A percentile compares a stretch with the other conserved stretches of the same genome.
These are phyloP conservation scores for Primulina tabacum DNA, from an alignment of 257 asterid species.

Conservation along the genomic window DNA sequence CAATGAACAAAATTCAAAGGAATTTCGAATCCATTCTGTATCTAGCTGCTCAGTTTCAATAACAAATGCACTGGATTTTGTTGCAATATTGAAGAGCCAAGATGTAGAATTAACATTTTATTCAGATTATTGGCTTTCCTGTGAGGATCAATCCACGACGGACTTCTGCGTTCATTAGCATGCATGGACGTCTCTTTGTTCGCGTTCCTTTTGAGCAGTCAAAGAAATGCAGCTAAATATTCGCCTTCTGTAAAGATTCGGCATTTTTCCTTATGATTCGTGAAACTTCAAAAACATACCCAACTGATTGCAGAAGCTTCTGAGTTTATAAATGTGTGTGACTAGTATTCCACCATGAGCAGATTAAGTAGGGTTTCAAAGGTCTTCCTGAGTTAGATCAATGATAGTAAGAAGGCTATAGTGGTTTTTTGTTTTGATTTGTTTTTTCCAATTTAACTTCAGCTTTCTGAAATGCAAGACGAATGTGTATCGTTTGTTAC, in stretches of 20 bases:
- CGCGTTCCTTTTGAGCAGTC: constrained; percentile 56
- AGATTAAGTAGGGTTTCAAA: too few species aligned
- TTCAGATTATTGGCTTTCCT: constrained; percentile 51
- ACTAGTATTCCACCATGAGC: too few species aligned
- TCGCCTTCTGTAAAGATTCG: neutral
- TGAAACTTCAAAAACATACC: neutral
- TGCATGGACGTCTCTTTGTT: constrained; percentile 54
- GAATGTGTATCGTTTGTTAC: constrained; percentile 2
- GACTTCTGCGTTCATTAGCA: constrained; percentile 59
- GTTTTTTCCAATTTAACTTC: constrained; percentile 19
- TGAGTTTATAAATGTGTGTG: constrained; percentile 8
- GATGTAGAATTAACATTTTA: too few species aligned
- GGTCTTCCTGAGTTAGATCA: too few species aligned
- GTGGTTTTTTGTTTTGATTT: too few species aligned
- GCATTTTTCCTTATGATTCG: neutral
- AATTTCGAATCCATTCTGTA: too few species aligned
- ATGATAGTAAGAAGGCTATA: too few species aligned
- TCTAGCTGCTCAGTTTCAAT: too few species aligned
- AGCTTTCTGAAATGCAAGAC: constrained; percentile 13
- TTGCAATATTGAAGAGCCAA: too few species aligned
- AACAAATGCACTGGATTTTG: too few species aligned
- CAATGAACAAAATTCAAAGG: too few species aligned
- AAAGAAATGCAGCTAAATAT: constrained; percentile 1
- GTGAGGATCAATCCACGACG: constrained; percentile 56
- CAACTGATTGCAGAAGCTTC: constrained; percentile 13